Conservation (phyloP, 139 green algal species). For the Nannochloris sp. region DNA sequence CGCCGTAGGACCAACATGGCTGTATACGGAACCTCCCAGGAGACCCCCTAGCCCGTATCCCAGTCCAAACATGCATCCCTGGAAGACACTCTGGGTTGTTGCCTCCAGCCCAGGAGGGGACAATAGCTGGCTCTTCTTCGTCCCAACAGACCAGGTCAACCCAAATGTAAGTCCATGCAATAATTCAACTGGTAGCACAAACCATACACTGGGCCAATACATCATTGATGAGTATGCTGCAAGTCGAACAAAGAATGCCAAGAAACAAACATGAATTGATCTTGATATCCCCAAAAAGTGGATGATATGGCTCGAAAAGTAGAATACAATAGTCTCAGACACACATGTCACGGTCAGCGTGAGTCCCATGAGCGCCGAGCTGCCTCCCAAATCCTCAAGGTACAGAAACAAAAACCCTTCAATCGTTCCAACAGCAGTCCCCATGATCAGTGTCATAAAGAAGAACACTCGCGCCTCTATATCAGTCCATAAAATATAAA, state of each 20-base stretch:
- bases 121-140: constrained; percentile 19
- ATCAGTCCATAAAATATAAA: constrained; percentile 13
- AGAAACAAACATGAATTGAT: constrained; percentile 28
- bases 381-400: constrained; percentile 29
- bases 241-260: constrained; percentile 31
- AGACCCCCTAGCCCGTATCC: constrained; percentile 20
- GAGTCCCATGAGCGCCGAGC: constrained; percentile 25
- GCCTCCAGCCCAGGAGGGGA: constrained; percentile 30
- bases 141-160: constrained; percentile 20
- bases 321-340: constrained; percentile 29
- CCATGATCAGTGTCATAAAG: constrained; percentile 15
- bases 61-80: constrained; percentile 25
- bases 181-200: constrained; percentile 31
- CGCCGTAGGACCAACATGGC: constrained; percentile 9
- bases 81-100: constrained; percentile 30
- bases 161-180: constrained; percentile 44
- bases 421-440: constrained; percentile 30
- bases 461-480: constrained; percentile 24
- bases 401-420: constrained; percentile 36
- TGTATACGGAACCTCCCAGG: constrained; percentile 22
- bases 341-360: constrained; percentile 27
- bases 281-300: constrained; percentile 12
- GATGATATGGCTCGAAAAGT: constrained; percentile 11
- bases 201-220: constrained; percentile 16
- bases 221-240: constrained; percentile 16